Evolutionary conservation across 2,329 filamentous ascomycete genomes (phyloP), one percentile per base, ranked within the genome.

Genomic region (Fusarium nisikadoi): DNA sequence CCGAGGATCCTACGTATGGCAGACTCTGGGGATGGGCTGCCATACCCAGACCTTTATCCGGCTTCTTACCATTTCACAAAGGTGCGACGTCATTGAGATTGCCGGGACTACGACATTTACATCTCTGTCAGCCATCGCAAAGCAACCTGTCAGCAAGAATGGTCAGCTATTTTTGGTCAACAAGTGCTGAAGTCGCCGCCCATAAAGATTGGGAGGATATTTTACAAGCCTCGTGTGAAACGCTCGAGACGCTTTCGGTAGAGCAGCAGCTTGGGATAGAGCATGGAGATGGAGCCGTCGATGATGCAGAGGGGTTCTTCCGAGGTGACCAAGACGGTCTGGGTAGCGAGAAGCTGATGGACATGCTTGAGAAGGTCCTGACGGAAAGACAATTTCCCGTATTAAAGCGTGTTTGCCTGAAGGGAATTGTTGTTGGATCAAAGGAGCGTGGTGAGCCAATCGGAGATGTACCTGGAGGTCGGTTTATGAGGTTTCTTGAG

Each of bases 31-130:
- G 36, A 19, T 63, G 43, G 43, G 33, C 55, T 12, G 33, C 9
- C 27, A 62, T 61, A 33, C 60, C 60, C 3, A 46, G 31, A 31
- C 60, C 43, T 8, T 46, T 63, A 16, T 62, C 55, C 3, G 43
- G 56, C 16, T 62, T 63, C 13, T 27, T 63, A 9, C 55, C 55
- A 16, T 12, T 3, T 4, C 35, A 16, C 3, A 20, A 58, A 2
- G 36, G 29, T 12, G 20, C 8, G 5, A 3, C 8, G 2, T 5
- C 19, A 13, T 27, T 49, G 2, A 11, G 0, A 4, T 19, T 61
- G 4, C 55, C 60, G 8, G 7, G 27, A 7, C 17, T 63, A 3
- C 20, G 20, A 12, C 33, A 63, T 12, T 13, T 63, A 1, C 25
- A 52, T 27, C 43, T 63, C 9, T 62, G 61, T 20, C 56, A 62